Base-by-base conservation (phyloP, 345 rosid genomes). In the Noccaea bulbosa region DNA sequence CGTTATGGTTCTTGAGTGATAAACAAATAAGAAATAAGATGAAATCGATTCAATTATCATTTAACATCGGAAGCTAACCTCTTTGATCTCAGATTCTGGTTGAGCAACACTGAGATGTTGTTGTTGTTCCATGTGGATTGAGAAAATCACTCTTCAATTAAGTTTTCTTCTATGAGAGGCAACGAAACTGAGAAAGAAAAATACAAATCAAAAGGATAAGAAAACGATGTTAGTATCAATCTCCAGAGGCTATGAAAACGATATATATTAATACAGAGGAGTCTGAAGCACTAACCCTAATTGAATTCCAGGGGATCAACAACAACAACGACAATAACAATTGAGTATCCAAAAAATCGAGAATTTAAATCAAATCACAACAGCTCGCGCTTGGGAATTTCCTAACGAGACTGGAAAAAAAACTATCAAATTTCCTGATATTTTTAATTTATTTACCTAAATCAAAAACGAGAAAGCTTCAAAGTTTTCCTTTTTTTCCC, bases 51-150 rank as follows among this genome's bases (percentile, higher is more conserved):
- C 51, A 27, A 61, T 24, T 59, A 59, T 59, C 65, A 33, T 11
- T 62, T 8, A 41, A 51, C 37, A 49, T 6, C 49, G 70, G 67
- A 78, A 79, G 11, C 85, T 54, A 66, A 89, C 96, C 98, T 86
- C 91, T 69, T 80, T 84, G 72, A 43, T 60, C 56, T 75, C 76
- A 75, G 86, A 81, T 70, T 80, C 82, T 41, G 30, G 14, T 8
- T 46, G 54, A 62, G 46, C 1, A 67, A 67, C 69, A 43, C 11
- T 51, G 34, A 44, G 41, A 52, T 59, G 40, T n/a, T n/a, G n/a
- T n/a, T n/a, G n/a, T n/a, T n/a, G n/a, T 34, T 67, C 73, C 78
- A 74, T 73, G 34, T 0, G 64, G 9, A 44, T 72, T 35, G 0
- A n/a, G 22, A 20, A 12, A 72, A 72, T 41, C 65, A 72, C 45